These are phyloP conservation scores for Plectranthus barbatus DNA, from an alignment of 257 asterid genomes.

Conservation along the genomic window DNA sequence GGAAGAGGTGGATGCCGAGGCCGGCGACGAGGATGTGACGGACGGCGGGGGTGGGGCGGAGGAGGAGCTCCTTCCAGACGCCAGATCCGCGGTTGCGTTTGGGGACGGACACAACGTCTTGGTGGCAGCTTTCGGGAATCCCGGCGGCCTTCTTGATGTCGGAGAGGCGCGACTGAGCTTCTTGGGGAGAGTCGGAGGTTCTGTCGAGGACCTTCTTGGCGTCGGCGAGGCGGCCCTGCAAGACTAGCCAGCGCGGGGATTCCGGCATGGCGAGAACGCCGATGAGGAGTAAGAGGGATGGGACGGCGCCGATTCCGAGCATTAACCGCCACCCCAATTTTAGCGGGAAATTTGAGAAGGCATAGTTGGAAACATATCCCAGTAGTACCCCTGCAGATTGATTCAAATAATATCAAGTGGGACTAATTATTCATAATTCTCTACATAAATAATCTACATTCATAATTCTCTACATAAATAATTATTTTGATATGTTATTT, in stretches of 20 bases:
- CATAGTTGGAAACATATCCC: conserved; percentile 27
- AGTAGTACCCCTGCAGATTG: conserved; percentile 23
- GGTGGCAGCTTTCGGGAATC: neutral
- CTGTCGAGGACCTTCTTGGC: conserved; percentile 19
- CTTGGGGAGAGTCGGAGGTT: conserved; percentile 25
- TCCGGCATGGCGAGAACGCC: conserved; percentile 31
- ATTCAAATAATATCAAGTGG: too few relatives aligned
- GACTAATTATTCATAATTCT: too few relatives aligned
- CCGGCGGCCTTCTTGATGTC: conserved; percentile 27
- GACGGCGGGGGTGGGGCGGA: conserved; percentile 19
- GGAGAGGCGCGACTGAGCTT: conserved; percentile 11
- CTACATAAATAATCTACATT: too few relatives aligned
- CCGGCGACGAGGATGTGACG: conserved; percentile 21
- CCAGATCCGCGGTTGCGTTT: conserved; percentile 7
- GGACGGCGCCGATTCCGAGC: conserved; percentile 31
- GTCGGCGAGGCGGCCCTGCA: conserved; percentile 30
- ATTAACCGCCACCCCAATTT: conserved; percentile 31
- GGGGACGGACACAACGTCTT: conserved; percentile 8
- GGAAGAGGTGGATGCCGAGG: conserved; percentile 29
- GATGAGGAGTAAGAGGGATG: conserved; percentile 18
- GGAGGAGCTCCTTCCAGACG: conserved; percentile 29
- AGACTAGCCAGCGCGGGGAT: conserved; percentile 35
- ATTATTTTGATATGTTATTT: too few relatives aligned
- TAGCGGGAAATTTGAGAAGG: conserved; percentile 16
- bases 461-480: too few relatives aligned